Evolutionary conservation across 257 asterid genomes (phyloP).

Genomic region (Nicotiana paniculata): DNA sequence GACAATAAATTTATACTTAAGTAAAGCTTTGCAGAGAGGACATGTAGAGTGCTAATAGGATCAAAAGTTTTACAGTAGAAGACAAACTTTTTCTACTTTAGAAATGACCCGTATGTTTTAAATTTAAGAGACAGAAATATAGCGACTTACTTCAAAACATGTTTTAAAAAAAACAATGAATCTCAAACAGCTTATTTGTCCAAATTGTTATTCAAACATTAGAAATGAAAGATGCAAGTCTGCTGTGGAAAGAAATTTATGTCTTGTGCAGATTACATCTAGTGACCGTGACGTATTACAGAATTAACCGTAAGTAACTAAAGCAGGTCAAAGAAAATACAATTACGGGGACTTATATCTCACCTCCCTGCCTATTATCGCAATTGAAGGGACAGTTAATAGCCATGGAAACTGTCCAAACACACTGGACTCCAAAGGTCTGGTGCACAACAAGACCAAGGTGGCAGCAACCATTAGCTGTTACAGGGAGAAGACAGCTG

Average conservation of each 20-base stretch:
- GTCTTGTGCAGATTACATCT: background rate
- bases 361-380: conserved; percentile 97
- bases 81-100: background rate
- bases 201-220: background rate
- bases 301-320: background rate
- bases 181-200: background rate
- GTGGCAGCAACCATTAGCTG: conserved; percentile 99
- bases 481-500: conserved; percentile 17
- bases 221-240: background rate
- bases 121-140: background rate
- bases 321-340: background rate
- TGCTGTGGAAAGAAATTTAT: background rate
- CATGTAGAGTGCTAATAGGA: background rate
- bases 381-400: conserved; percentile 76
- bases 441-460: conserved; percentile 83
- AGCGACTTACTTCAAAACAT: background rate
- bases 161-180: background rate
- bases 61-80: background rate
- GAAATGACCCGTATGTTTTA: background rate
- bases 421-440: conserved; percentile 62
- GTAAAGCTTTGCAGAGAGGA: background rate
- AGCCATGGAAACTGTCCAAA: conserved; percentile 85
- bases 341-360: background rate
- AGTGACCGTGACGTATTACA: background rate
- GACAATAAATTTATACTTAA: background rate